Conservation (phyloP, 441 rosid species). For the Euphorbia celastroides region DNA sequence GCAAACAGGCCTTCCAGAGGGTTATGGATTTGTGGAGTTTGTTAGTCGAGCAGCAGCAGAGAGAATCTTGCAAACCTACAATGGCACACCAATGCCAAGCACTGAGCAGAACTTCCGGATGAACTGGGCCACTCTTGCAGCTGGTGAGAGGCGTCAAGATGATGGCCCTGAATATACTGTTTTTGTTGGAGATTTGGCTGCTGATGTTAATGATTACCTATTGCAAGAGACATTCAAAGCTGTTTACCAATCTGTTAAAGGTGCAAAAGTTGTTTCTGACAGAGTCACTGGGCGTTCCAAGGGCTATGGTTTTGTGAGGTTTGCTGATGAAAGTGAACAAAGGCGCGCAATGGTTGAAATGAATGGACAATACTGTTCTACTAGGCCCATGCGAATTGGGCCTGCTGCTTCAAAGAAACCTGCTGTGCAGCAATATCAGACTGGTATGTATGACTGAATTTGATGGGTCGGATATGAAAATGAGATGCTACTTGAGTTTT, state of each 20-base stretch:
- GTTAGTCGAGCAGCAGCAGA: slow-evolving; percentile 59
- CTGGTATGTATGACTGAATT: slow-evolving; percentile 39
- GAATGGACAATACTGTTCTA: slow-evolving; percentile 90
- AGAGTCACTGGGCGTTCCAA: slow-evolving; percentile 88
- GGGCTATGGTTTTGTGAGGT: slow-evolving; percentile 93
- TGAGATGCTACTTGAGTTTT: slow-evolving; percentile 11
- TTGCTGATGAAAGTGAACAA: slow-evolving; percentile 80
- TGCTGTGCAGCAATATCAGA: slow-evolving; percentile 49
- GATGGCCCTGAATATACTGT: slow-evolving; percentile 79
- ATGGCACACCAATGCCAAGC: slow-evolving; percentile 71
- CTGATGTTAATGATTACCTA: slow-evolving; percentile 72
- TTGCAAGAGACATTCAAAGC: slow-evolving; percentile 70
- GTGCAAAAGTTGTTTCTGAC: slow-evolving; percentile 89
- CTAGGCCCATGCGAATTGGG: slow-evolving; percentile 93
- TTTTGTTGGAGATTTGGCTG: slow-evolving; percentile 89
- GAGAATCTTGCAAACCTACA: slow-evolving; percentile 66
- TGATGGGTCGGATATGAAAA: background rate
- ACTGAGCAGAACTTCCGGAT: slow-evolving; percentile 67
- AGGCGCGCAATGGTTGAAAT: slow-evolving; percentile 82
- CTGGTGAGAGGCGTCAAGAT: slow-evolving; percentile 81
- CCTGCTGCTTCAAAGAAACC: slow-evolving; percentile 88
- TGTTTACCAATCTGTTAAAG: slow-evolving; percentile 65
- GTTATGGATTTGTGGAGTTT: slow-evolving; percentile 92
- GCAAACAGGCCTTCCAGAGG: slow-evolving; percentile 61
- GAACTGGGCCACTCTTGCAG: slow-evolving; percentile 88